Evolutionary conservation across 108 stramenopile species (phyloP), one percentile per base, ranked within the genome.

Genomic region (Aurantiochytrium sp.): DNA sequence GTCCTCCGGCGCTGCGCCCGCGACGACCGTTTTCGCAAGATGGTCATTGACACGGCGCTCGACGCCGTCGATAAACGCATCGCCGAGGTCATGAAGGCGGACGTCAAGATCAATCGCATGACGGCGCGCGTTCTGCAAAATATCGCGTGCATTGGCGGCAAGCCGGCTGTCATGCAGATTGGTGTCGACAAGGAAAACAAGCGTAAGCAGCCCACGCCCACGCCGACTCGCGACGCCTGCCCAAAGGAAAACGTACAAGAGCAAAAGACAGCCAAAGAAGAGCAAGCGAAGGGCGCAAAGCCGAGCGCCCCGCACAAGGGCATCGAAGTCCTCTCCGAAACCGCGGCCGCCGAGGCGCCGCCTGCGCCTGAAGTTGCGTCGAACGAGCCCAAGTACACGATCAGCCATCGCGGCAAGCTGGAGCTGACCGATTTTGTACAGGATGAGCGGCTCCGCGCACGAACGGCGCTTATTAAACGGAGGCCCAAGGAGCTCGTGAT

Each of bases 51-150:
- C 27, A 90, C 91, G 37, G 91, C 89, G 8, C 30, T 86, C 19
- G 88, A 90, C 6, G 45, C 69, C 17, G 88, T 89, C 32, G 85
- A 88, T 31, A 30, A 50, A 34, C 37, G 52, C 24, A 88, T 69
- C 65, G 73, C 73, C 8, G 87, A 88, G 32, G 10, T 34, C 19
- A 48, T 88, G n/a, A 73, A 50, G 4, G 39, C 41, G 17, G 52
- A 55, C 21, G 88, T 85, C 10, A 69, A 87, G 45, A 65, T 91
- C 3, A 68, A 86, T 17, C 48, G 54, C 4, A 50, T 69, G 6
- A 89, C 87, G 48, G 73, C 45, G 12, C 89, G 85, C 41, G 89
- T 91, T 8, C 53, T 91, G 45, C 87, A 86, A 30, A 89, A 89
- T 42, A 87, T 90, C 12, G 27, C 10, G 3, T 91, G 89, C 88